Percentiles rank a stretch among this genome's conserved stretches.
Conservation (phyloP, 1,139 yeast species). For the Candida labiduridarum region DNA sequence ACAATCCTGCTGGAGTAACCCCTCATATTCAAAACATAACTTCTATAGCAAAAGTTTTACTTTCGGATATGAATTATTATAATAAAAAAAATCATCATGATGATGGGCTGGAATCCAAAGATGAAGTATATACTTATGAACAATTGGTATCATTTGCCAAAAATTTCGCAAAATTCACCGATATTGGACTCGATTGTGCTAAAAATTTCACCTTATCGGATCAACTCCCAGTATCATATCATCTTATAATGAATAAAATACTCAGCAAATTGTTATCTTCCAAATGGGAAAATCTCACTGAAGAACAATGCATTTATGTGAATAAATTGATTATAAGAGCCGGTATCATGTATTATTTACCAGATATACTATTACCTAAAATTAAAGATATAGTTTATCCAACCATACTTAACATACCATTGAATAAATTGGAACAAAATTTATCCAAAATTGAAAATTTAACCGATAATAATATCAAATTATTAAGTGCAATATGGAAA, state of each 20-base stretch:
- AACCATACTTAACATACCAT: constrained; percentile 23
- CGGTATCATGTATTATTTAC: constrained; percentile 34
- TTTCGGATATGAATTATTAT: constrained; percentile 37
- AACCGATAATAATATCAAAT: constrained; percentile 18
- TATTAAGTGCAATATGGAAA: constrained; percentile 22
- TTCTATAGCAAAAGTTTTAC: constrained; percentile 32
- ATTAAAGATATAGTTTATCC: constrained; percentile 18
- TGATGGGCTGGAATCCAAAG: no score
- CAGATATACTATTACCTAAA: constrained; percentile 19
- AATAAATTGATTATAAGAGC: constrained; percentile 33
- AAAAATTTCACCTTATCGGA: not conserved
- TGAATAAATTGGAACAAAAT: constrained; percentile 23
- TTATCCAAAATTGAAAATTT: constrained; percentile 21
- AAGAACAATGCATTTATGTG: constrained; percentile 17
- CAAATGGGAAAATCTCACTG: constrained; percentile 27
- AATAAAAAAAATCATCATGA: constrained; percentile 37
- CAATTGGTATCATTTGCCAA: not conserved
- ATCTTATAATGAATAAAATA: constrained; percentile 18
- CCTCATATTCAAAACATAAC: constrained; percentile 32
- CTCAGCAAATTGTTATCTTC: constrained; percentile 26
- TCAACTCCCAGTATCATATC: constrained; percentile 8
- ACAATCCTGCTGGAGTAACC: constrained; percentile 18
- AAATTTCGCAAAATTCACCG: constrained; percentile 9
- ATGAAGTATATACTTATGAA: no score
- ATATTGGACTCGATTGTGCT: not conserved